Evolutionary conservation across 2,329 filamentous ascomycete genomes (phyloP).

Genomic region (Penicillium italicum): DNA sequence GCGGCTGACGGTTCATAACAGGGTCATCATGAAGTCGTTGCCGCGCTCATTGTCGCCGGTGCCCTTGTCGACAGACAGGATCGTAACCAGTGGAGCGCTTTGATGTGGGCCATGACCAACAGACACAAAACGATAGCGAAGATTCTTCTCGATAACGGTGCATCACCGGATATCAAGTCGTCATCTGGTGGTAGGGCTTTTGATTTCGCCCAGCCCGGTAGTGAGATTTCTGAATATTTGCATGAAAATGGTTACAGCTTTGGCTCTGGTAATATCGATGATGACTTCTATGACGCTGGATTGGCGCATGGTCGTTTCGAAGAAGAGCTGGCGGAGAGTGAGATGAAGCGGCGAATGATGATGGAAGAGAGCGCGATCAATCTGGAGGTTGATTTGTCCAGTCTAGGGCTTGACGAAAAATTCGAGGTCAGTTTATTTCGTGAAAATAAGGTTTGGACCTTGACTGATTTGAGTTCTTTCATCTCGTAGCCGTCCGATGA

Average conservation of each 20-base stretch:
- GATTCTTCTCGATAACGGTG: constrained; percentile 83
- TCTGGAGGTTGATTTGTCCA: constrained; percentile 91
- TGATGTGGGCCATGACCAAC: constrained; percentile 99
- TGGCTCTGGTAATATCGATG: constrained; percentile 42
- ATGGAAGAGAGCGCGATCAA: constrained; percentile 99
- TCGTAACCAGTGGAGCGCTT: constrained; percentile 91
- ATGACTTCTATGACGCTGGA: constrained; percentile 92
- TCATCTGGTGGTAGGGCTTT: constrained; percentile 90
- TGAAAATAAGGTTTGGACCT: background rate
- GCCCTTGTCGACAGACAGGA: constrained; percentile 91
- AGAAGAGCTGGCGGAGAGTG: constrained; percentile 94
- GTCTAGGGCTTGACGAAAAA: constrained; percentile 91
- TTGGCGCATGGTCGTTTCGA: constrained; percentile 93
- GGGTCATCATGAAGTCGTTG: constrained; percentile 87
- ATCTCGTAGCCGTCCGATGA: constrained; percentile 61
- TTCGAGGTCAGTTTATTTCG: constrained; percentile 64
- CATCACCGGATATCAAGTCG: constrained; percentile 93
- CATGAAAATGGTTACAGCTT: constrained; percentile 85
- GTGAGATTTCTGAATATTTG: constrained; percentile 93
- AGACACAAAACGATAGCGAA: constrained; percentile 95
- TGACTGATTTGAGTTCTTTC: background rate
- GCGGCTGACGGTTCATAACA: constrained; percentile 34
- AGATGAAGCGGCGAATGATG: constrained; percentile 86
- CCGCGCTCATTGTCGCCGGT: constrained; percentile 76
- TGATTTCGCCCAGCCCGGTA: constrained; percentile 91